phyloP scores from a whole-genome alignment of 2,329 filamentous ascomycete species.

The Teratosphaeria nubilosa region DNA sequence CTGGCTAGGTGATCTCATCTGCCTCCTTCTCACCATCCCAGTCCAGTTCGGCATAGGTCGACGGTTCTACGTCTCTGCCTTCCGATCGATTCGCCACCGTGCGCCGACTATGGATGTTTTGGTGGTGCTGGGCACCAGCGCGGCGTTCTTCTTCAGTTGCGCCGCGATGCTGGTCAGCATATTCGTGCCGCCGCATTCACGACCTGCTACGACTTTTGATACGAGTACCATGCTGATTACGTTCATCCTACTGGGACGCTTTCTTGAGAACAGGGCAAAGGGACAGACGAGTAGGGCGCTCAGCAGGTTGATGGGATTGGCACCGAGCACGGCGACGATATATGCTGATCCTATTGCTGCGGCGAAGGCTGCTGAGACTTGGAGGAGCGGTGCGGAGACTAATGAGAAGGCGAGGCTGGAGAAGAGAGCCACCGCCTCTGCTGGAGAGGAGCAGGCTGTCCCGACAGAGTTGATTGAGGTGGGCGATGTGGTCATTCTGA shows the following conservation, averaged over 20 bases:
- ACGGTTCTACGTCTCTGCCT: conserved; percentile 90
- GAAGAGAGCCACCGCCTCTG: conserved; percentile 36
- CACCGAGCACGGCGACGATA: conserved; percentile 93
- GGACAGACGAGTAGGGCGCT: conserved; percentile 92
- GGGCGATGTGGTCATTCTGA: conserved; percentile 83
- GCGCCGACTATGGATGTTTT: conserved; percentile 97
- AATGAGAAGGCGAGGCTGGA: conserved; percentile 28
- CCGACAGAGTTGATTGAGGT: conserved; percentile 91
- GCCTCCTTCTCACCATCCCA: conserved; percentile 74
- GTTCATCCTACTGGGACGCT: conserved; percentile 84
- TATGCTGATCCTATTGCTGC: conserved; percentile 90
- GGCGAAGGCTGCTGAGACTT: conserved; percentile 76
- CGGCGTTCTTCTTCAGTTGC: conserved; percentile 92
- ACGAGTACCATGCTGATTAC: conserved; percentile 98
- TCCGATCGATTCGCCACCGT: conserved; percentile 78
- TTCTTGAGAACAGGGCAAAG: conserved; percentile 87
- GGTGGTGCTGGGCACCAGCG: conserved; percentile 84
- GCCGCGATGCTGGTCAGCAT: conserved; percentile 79
- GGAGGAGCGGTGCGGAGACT: conserved; percentile 46
- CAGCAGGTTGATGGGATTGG: conserved; percentile 87
- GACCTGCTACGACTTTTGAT: conserved; percentile 86
- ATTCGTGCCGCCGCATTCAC: conserved; percentile 60
- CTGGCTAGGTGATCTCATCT: conserved; percentile 80
- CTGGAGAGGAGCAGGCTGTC: conserved; percentile 73
- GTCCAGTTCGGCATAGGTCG: conserved; percentile 94